phyloP scores from a whole-genome alignment of 352 stramenopile species.

The Pythium apleroticum region DNA sequence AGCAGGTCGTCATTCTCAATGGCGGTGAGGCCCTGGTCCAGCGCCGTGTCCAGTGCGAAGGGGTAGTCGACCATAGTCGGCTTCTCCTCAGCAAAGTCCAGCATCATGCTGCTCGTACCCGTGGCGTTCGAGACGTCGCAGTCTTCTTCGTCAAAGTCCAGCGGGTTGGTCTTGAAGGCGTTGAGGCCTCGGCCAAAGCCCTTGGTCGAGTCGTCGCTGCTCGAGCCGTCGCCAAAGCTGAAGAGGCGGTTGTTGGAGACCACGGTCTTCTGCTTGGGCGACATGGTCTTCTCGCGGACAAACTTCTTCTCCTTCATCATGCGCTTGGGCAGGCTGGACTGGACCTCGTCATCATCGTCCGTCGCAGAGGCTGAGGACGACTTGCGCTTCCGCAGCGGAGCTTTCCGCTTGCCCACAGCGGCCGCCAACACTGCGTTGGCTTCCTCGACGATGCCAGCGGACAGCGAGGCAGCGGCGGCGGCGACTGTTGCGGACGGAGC shows the following conservation, averaged over 20 bases:
- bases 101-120: constrained; percentile 41
- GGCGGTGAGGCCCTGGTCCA: constrained; percentile 62
- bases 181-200: constrained; percentile 31
- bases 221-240: constrained; percentile 33
- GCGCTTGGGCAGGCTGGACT: constrained; percentile 63
- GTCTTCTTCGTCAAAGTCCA: constrained; percentile 69
- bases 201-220: constrained; percentile 27
- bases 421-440: not conserved
- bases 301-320: constrained; percentile 68
- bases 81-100: constrained; percentile 83
- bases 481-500: not conserved
- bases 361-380: constrained; percentile 28
- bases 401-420: constrained; percentile 55
- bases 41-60: constrained; percentile 45
- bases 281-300: constrained; percentile 64
- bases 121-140: constrained; percentile 37
- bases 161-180: constrained; percentile 38
- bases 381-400: constrained; percentile 70
- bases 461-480: not conserved
- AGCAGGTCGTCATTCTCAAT: constrained; percentile 82
- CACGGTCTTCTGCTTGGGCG: constrained; percentile 67
- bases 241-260: constrained; percentile 49
- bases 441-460: not conserved
- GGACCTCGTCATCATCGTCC: constrained; percentile 30
- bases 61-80: constrained; percentile 50